These are phyloP conservation scores for Talaromyces sp. DNA, from an alignment of 2,329 filamentous ascomycete species.

Conservation along the genomic window DNA sequence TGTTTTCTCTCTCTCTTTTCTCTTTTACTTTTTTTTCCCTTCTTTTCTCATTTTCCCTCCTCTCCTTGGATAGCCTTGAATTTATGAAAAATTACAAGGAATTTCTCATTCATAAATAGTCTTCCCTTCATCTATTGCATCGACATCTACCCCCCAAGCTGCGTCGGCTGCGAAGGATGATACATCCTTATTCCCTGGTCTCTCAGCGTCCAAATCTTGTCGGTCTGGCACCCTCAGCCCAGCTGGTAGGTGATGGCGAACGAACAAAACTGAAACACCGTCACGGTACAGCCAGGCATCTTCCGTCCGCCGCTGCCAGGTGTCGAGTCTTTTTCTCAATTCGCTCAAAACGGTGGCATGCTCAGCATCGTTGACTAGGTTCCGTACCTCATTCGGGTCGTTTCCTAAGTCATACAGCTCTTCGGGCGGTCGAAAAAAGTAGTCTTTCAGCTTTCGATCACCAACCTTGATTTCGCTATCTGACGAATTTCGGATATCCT, in stretches of 20 bases:
- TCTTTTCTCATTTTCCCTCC: no score
- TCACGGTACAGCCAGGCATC: constrained; percentile 32
- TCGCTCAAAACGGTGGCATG: constrained; percentile 25
- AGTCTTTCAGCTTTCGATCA: constrained; percentile 34
- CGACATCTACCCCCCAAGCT: no score
- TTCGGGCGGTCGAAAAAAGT: constrained; percentile 41
- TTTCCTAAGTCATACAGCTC: constrained; percentile 44
- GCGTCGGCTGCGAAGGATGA: no score
- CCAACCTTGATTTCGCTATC: constrained; percentile 31
- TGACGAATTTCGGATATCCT: constrained; percentile 36
- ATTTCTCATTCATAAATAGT: no score
- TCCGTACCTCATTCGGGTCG: constrained; percentile 43
- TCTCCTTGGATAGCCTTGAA: no score
- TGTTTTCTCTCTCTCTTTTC: no score
- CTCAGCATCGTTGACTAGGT: constrained; percentile 33
- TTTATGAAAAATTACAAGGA: no score
- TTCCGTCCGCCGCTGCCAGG: constrained; percentile 29
- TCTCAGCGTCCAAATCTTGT: constrained; percentile 16
- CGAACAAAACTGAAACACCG: constrained; percentile 8
- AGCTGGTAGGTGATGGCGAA: neutral
- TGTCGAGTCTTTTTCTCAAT: constrained; percentile 27
- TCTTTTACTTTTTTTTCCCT: no score
- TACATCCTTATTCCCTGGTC: neutral
- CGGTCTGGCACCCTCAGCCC: constrained; percentile 16
- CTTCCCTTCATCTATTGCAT: no score